Percentiles rank a stretch among this genome's conserved stretches.
phyloP scores from a whole-genome alignment of 129 eudicot species.

The Arctium lappa region DNA sequence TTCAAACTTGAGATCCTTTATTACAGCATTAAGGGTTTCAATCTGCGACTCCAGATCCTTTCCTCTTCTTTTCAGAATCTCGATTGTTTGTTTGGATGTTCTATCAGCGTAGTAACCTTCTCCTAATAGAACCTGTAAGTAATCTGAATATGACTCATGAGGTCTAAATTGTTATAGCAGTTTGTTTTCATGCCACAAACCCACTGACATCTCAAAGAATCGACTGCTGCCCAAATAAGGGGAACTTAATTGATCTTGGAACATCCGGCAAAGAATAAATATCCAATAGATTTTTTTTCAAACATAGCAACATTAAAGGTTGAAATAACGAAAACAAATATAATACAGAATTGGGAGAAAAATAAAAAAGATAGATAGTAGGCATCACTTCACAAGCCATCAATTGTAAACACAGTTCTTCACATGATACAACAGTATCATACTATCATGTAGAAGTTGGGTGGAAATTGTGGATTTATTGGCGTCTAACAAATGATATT shows the following conservation, averaged over 20 bases:
- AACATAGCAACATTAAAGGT: not conserved
- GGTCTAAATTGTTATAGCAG: constrained; percentile 4
- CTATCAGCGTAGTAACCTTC: constrained; percentile 87
- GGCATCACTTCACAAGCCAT: not conserved
- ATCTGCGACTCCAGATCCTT: constrained; percentile 59
- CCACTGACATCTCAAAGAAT: not conserved
- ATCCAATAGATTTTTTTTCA: not conserved
- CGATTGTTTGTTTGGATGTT: constrained; percentile 85
- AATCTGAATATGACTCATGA: constrained; percentile 11
- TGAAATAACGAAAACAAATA: not conserved
- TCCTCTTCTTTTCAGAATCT: constrained; percentile 88
- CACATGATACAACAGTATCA: not conserved
- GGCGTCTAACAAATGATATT: not conserved
- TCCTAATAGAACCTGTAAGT: constrained; percentile 76
- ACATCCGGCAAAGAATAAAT: not conserved
- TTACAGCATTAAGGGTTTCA: constrained; percentile 65
- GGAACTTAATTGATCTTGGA: not conserved
- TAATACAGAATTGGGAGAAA: not conserved
- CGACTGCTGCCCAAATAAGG: not conserved
- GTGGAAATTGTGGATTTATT: not conserved
- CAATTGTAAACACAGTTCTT: not conserved
- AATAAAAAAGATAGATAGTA: not conserved
- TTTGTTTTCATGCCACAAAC: not conserved
- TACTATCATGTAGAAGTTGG: not conserved
- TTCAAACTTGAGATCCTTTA: constrained; percentile 71